A percentile compares a stretch with the other conserved stretches of the same genome.
These are phyloP conservation scores for Raffaelea albimanens DNA, from an alignment of 2,329 filamentous ascomycete genomes.

Conservation along the genomic window DNA sequence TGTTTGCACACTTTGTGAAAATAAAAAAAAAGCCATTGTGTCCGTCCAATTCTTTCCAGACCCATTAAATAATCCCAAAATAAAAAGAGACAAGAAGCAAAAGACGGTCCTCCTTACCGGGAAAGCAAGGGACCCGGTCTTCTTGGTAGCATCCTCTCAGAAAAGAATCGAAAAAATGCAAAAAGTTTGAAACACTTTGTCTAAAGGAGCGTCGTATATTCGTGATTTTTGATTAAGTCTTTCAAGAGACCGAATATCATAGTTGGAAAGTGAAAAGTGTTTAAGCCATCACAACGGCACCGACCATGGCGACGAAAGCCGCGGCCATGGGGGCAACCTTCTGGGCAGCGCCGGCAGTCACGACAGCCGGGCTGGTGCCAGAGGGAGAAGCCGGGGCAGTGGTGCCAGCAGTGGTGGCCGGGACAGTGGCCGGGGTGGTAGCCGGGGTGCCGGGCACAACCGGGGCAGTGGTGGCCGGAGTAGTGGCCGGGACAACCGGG, in stretches of 20 bases:
- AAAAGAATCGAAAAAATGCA: background rate
- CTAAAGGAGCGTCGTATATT: background rate
- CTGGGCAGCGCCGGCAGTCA: constrained; percentile 20
- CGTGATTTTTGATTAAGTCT: background rate
- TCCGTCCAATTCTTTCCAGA: background rate
- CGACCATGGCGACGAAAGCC: constrained; percentile 27
- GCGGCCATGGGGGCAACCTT: constrained; percentile 22
- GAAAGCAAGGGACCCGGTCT: background rate
- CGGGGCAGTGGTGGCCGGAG: background rate
- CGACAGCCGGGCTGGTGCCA: constrained; percentile 20
- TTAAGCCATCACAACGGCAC: constrained; percentile 28
- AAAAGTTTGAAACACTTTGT: background rate
- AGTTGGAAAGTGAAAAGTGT: background rate
- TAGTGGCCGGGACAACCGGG: background rate
- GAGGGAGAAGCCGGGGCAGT: constrained; percentile 15
- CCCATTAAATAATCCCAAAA: background rate
- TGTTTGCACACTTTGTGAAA: no score
- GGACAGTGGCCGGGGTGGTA: background rate
- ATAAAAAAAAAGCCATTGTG: background rate
- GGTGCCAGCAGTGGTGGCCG: constrained; percentile 21
- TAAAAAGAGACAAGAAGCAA: background rate
- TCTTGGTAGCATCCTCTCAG: no score
- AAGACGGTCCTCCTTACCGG: background rate
- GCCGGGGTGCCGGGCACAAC: background rate
- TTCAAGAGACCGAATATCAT: background rate